These are phyloP conservation scores for Coemansia sp. DNA, from an alignment of 192 early-diverging fungal species.

Conservation along the genomic window DNA sequence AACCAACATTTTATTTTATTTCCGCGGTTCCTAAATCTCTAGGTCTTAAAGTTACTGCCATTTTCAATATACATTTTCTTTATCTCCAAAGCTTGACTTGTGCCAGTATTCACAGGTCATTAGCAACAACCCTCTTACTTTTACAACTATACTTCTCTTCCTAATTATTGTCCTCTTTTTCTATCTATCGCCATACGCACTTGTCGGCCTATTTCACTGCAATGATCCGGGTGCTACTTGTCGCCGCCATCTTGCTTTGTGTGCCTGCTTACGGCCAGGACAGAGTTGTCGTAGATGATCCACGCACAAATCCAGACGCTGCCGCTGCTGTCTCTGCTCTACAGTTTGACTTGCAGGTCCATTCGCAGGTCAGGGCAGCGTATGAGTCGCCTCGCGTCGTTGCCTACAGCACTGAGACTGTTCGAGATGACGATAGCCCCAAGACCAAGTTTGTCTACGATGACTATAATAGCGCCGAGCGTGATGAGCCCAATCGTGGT, in stretches of 20 bases:
- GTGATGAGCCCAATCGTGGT: neutral
- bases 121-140: neutral
- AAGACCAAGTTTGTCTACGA: neutral
- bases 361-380: neutral
- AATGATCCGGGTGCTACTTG: conserved; percentile 9
- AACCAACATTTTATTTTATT: neutral
- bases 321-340: neutral
- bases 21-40: neutral
- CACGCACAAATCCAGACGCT: neutral
- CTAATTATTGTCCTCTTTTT: neutral
- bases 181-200: neutral
- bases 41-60: conserved; percentile 6
- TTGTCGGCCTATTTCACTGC: neutral
- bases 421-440: neutral
- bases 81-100: neutral
- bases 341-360: neutral
- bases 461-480: neutral
- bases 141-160: neutral
- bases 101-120: neutral
- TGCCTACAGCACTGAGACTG: neutral
- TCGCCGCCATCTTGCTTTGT: neutral
- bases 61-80: neutral
- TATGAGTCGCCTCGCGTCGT: neutral
- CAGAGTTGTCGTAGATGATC: neutral
- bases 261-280: neutral